Base-by-base conservation (phyloP, 768 basidiomycete genomes). In the Lactarius hatsudake region DNA sequence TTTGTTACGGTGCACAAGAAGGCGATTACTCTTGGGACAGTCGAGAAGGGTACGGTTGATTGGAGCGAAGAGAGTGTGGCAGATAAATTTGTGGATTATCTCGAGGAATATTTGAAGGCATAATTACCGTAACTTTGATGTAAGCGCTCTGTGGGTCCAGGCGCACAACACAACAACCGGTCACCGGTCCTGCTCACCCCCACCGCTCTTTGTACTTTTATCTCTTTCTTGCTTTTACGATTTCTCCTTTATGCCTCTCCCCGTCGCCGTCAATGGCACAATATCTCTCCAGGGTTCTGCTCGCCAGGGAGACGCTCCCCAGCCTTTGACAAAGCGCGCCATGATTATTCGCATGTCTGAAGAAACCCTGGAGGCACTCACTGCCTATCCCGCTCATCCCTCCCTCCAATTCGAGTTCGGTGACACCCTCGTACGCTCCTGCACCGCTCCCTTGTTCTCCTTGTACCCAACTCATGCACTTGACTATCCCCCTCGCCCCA, bases 1-100 rank as follows among this genome's bases (percentile, higher is more conserved):
- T 98, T 96, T 73, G 90, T 96, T 38, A 85, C 86, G 4, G 83
- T 93, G 40, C 94, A 98, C 75, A 93, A 91, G 75, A 94, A 93
- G 72, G 93, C 93, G 8, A 88, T 94, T 64, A 92, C 89, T 2
- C 83, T 93, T 8, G 92, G 92, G 17, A 87, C 88, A 18, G 90
- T 86, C 7, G 92, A 93, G 72, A 87, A 86, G 70, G 92, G 92
- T 0, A 74, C 74, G 20, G 87, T 94, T 34, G 87, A 91, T 71
- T 94, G 91, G 89, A 84, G 81, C 65, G 90, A 91, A 73, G 83
- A 84, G 71, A 86, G 83, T 64, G 82, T 94, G 23, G 85, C 83
- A n/a, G 67, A 75, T 26, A 92, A 88, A 73, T 93, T 93, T 81
- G 84, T 83, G 55, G 74, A 73, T 59, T 93, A 91, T 78, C 74